Conservation (phyloP, 1,284 basidiomycete species). For the Ganoderma lingzhi region DNA sequence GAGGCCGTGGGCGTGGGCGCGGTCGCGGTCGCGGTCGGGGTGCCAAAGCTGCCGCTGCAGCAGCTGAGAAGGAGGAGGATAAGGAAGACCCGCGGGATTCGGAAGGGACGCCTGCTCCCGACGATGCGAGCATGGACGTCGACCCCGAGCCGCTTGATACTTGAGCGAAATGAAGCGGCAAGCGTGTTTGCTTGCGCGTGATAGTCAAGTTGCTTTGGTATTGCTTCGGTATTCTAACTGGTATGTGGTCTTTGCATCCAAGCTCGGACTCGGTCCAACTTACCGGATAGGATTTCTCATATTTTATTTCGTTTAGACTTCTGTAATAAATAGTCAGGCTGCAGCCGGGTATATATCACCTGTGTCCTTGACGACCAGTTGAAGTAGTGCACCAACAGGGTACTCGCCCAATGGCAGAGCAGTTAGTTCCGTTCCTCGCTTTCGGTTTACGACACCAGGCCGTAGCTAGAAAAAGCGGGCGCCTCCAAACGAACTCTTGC, state of each 20-base stretch:
- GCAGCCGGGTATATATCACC: background rate
- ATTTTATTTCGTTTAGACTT: background rate
- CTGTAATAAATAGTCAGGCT: background rate
- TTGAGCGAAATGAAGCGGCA: slow-evolving; percentile 1
- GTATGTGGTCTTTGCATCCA: background rate
- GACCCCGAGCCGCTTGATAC: slow-evolving; percentile 25
- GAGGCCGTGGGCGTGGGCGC: slow-evolving; percentile 35
- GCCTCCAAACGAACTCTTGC: background rate
- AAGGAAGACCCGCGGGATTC: slow-evolving; percentile 24
- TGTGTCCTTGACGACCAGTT: background rate
- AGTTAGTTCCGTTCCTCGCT: too few species aligned
- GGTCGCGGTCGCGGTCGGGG: slow-evolving; percentile 33
- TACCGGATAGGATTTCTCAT: background rate
- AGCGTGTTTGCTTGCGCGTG: slow-evolving; percentile 3
- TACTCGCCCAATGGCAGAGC: too few species aligned
- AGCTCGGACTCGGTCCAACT: background rate
- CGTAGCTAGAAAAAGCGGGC: too few species aligned
- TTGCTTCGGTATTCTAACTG: background rate
- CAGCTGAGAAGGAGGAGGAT: slow-evolving; percentile 21
- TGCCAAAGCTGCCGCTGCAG: slow-evolving; percentile 25
- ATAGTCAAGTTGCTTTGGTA: slow-evolving; percentile 2
- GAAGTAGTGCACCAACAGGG: background rate
- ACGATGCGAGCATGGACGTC: slow-evolving; percentile 32
- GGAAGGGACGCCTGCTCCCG: slow-evolving; percentile 27
- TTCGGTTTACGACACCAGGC: too few species aligned